These are phyloP conservation scores for Macroventuria anomochaeta DNA, from an alignment of 2,329 filamentous ascomycete species.

Conservation along the genomic window DNA sequence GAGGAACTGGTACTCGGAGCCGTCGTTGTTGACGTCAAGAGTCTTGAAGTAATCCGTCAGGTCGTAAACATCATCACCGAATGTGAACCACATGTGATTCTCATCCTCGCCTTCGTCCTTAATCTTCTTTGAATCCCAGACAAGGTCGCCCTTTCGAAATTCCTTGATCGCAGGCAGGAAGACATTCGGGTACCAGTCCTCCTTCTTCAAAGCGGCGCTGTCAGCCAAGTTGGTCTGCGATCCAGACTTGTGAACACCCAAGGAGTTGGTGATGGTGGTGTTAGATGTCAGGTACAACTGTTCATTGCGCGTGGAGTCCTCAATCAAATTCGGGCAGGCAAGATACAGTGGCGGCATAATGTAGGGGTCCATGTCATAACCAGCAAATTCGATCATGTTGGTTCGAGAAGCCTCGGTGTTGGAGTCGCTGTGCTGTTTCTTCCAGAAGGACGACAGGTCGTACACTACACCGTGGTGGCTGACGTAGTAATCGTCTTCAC, in stretches of 20 bases:
- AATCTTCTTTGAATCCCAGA: slow-evolving; percentile 69
- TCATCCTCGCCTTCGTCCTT: slow-evolving; percentile 69
- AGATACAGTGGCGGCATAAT: slow-evolving; percentile 78
- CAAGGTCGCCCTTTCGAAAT: slow-evolving; percentile 86
- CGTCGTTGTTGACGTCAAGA: slow-evolving; percentile 63
- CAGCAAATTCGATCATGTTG: slow-evolving; percentile 79
- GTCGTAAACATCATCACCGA: slow-evolving; percentile 81
- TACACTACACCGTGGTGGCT: slow-evolving; percentile 89
- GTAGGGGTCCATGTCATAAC: slow-evolving; percentile 81
- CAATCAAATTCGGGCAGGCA: slow-evolving; percentile 77
- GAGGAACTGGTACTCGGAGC: slow-evolving; percentile 71
- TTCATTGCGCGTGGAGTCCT: slow-evolving; percentile 50
- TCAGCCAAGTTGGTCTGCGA: slow-evolving; percentile 59
- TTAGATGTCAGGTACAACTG: slow-evolving; percentile 68
- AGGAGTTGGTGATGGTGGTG: slow-evolving; percentile 62
- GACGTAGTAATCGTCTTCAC: slow-evolving; percentile 82
- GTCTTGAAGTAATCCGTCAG: slow-evolving; percentile 92
- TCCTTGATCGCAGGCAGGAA: slow-evolving; percentile 83
- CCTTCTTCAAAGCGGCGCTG: slow-evolving; percentile 63
- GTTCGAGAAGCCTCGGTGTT: slow-evolving; percentile 63
- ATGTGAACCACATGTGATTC: slow-evolving; percentile 78
- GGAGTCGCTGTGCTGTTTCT: slow-evolving; percentile 79
- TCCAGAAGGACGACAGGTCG: slow-evolving; percentile 90
- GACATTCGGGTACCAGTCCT: slow-evolving; percentile 76
- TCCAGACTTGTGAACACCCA: slow-evolving; percentile 75